phyloP scores from a whole-genome alignment of 129 eudicot species.

The Deinandra increscens region DNA sequence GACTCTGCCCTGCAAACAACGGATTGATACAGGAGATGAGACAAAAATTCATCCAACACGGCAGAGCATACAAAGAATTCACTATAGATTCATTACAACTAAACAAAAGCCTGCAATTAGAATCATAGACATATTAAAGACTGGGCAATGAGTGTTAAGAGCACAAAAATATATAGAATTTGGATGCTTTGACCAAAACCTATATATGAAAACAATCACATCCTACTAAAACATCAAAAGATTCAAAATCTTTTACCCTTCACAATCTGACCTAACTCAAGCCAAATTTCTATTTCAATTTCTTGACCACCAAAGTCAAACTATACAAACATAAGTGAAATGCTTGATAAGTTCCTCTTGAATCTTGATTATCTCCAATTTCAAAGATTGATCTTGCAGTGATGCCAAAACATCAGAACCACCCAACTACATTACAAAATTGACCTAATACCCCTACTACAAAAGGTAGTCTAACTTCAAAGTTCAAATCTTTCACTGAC shows the following conservation, averaged over 20 bases:
- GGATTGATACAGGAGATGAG: neutral
- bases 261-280: neutral
- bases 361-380: neutral
- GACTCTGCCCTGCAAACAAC: slow-evolving; percentile 63
- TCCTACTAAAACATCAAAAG: slow-evolving; percentile 10
- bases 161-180: neutral
- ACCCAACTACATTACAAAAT: slow-evolving; percentile 12
- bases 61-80: neutral
- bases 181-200: neutral
- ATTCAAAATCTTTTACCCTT: neutral
- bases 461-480: neutral
- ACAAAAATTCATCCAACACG: neutral
- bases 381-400: neutral
- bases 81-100: neutral
- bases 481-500: no score
- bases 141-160: neutral
- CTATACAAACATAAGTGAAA: neutral
- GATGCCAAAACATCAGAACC: neutral
- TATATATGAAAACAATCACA: neutral
- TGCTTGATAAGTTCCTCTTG: neutral
- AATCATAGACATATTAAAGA: neutral
- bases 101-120: slow-evolving; percentile 1
- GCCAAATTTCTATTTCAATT: slow-evolving; percentile 13
- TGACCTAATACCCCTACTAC: neutral
- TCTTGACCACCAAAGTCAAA: slow-evolving; percentile 27